Evolutionary conservation across 805 yeast genomes (phyloP).

Genomic region (Kodamaea leandrae): DNA sequence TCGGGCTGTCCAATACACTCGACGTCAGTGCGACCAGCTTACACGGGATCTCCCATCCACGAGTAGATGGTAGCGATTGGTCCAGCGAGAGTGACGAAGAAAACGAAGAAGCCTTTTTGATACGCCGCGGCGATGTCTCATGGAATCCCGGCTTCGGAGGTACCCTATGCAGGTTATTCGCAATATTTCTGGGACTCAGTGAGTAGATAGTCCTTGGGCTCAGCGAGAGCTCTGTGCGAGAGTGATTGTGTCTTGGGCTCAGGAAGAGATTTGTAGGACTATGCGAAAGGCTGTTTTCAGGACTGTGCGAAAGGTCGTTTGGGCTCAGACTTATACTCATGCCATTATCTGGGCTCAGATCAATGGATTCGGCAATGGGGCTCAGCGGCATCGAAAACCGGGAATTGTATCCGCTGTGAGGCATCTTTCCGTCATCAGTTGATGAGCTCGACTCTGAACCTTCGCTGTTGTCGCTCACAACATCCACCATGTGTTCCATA

Average conservation of each 20-base stretch:
- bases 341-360: background rate
- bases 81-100: conserved; percentile 3
- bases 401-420: background rate
- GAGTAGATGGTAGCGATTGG: conserved; percentile 25
- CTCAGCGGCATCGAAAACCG: conserved; percentile 1
- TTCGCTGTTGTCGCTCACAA: too few species aligned
- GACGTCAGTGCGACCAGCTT: conserved; percentile 27
- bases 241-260: background rate
- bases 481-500: background rate
- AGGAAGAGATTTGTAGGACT: background rate
- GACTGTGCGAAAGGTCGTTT: background rate
- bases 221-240: background rate
- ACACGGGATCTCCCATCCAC: conserved; percentile 50
- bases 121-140: background rate
- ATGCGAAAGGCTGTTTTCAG: background rate
- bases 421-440: too few species aligned
- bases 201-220: background rate
- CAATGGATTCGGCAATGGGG: background rate
- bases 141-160: conserved; percentile 2
- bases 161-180: background rate
- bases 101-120: background rate
- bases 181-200: background rate
- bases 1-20: conserved; percentile 2
- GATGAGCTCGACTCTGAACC: too few species aligned
- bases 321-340: conserved; percentile 1